These are phyloP conservation scores for Musa beccarii DNA, from an alignment of 176 grass and related monocot genomes.

Conservation along the genomic window DNA sequence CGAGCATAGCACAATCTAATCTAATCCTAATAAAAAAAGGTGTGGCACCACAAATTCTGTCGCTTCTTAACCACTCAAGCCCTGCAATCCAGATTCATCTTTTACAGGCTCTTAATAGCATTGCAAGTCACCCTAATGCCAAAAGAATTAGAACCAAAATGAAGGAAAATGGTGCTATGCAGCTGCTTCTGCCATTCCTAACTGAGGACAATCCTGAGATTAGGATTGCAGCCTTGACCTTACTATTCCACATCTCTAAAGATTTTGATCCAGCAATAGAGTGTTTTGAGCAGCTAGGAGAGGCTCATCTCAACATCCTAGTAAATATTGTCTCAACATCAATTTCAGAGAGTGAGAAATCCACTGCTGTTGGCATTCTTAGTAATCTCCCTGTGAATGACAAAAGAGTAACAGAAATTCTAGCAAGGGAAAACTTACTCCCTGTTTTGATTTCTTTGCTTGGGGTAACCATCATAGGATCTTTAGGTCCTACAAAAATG, in stretches of 20 bases:
- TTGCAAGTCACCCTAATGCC: slow-evolving; percentile 50
- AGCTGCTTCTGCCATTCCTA: slow-evolving; percentile 73
- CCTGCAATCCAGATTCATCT: slow-evolving; percentile 72
- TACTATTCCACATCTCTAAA: slow-evolving; percentile 67
- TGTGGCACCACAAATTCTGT: slow-evolving; percentile 66
- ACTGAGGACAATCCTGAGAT: slow-evolving; percentile 49
- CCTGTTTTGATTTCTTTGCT: slow-evolving; percentile 50
- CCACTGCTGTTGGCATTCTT: slow-evolving; percentile 55
- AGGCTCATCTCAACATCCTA: slow-evolving; percentile 56
- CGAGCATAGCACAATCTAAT: slow-evolving; percentile 64
- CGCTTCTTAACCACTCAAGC: slow-evolving; percentile 62
- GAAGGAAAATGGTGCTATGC: slow-evolving; percentile 61
- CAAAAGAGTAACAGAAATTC: slow-evolving; percentile 55
- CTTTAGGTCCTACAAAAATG: slow-evolving; percentile 22
- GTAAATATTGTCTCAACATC: slow-evolving; percentile 44
- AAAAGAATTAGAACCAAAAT: slow-evolving; percentile 63
- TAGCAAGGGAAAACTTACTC: slow-evolving; percentile 55
- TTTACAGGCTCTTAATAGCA: slow-evolving; percentile 72
- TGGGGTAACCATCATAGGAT: slow-evolving; percentile 26
- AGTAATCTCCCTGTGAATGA: slow-evolving; percentile 64
- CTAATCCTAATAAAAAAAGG: slow-evolving; percentile 56
- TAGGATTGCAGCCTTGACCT: slow-evolving; percentile 46
- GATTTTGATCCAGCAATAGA: slow-evolving; percentile 45
- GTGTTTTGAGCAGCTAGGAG: slow-evolving; percentile 46
- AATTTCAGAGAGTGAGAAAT: slow-evolving; percentile 44